Base-by-base conservation (phyloP, 2,329 filamentous ascomycete genomes). In the Botryosphaeria dothidea region DNA sequence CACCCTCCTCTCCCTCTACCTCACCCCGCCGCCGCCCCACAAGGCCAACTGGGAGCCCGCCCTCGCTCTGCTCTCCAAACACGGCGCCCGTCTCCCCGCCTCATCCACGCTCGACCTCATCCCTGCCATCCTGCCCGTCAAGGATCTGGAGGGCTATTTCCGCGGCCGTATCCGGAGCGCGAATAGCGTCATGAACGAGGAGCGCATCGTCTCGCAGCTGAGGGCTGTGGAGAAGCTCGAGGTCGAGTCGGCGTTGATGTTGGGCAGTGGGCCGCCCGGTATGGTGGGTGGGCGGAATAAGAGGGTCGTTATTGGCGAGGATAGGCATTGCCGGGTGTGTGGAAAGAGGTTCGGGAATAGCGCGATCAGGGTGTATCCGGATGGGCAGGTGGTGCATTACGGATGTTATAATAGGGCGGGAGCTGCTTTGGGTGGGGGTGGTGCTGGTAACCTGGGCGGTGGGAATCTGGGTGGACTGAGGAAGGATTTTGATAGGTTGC, bases 261-360 rank as follows among this genome's bases (percentile, higher is more conserved):
- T 97, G 1, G 94, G 93, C 2, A 88, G 92, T 66, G 84, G 86
- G 84, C 85, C 67, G 82, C 80, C 11, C 85, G 86, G 5, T 79
- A 84, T 56, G 85, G 84, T 49, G 66, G 83, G 83, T 0, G 86
- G 85, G 1, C 79, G 87, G 71, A 89, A 86, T 71, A 79, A 86
- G 41, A 85, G 92, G 69, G 93, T 97, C 11, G 87, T 92, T 21
- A 88, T 99, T 60, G 88, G 86, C 9, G 94, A 99, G 71, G 94
- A 98, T 74, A 84, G 92, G 60, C 90, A 97, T 63, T 99, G 95
- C 75, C 89, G 91, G 13, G 92, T 96, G 17, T 99, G 95, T 75
- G 91, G 97, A 77, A 98, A 97, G 83, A 84, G 95, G 69, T 86
- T 99, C 69, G 94, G 93, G 1, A 90, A 92, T 1, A 96, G 91